These are phyloP conservation scores for Stachybotrys elegans DNA, from an alignment of 2,329 filamentous ascomycete genomes.

Conservation along the genomic window DNA sequence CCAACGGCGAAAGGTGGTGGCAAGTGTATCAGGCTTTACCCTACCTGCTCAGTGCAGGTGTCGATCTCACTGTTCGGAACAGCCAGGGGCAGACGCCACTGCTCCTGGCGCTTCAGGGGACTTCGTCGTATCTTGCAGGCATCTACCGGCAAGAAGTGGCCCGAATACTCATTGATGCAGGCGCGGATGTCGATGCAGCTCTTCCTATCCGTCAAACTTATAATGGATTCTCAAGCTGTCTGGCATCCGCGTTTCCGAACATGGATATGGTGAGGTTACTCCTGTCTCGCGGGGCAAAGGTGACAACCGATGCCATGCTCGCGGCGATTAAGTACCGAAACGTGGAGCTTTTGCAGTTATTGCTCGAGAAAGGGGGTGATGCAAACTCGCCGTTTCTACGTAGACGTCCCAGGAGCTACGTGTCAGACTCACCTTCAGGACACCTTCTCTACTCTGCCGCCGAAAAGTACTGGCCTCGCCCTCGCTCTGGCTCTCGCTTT, in stretches of 20 bases:
- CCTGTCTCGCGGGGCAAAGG: conserved; percentile 9
- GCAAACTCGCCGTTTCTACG: too few relatives aligned
- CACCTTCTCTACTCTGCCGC: background rate
- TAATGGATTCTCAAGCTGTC: conserved; percentile 8
- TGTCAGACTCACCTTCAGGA: background rate
- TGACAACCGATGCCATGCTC: conserved; percentile 10
- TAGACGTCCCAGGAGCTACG: conserved; percentile 11
- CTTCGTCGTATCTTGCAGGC: too few relatives aligned
- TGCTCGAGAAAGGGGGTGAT: conserved; percentile 10
- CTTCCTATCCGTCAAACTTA: too few relatives aligned
- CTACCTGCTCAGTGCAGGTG: conserved; percentile 14
- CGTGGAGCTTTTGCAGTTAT: conserved; percentile 2
- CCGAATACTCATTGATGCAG: conserved; percentile 12
- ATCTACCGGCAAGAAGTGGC: conserved; percentile 12
- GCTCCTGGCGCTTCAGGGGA: conserved; percentile 10
- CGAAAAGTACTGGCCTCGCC: too few relatives aligned
- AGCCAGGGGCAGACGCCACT: conserved; percentile 11
- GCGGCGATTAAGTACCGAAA: conserved; percentile 10
- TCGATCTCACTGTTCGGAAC: conserved; percentile 9
- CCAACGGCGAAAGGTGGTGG: conserved; percentile 14
- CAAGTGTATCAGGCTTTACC: conserved; percentile 15
- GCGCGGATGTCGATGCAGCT: conserved; percentile 15
- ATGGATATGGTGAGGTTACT: conserved; percentile 9
- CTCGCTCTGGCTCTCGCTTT: too few relatives aligned
- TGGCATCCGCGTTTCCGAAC: conserved; percentile 5